Evolutionary conservation across 257 asterid genomes (phyloP).

Genomic region (Scutellaria galericulata): DNA sequence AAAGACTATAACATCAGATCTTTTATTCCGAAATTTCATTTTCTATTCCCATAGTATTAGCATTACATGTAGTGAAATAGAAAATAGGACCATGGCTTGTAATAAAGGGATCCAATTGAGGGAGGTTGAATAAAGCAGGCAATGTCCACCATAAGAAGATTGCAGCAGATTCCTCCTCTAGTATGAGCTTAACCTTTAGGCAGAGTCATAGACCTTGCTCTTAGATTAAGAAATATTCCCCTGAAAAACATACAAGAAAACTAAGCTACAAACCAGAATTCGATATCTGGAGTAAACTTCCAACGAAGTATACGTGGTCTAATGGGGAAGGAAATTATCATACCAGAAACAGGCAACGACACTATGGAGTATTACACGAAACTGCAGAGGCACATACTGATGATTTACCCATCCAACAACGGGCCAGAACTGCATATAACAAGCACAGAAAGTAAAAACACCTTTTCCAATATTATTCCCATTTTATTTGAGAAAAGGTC

Average conservation of each 20-base stretch:
- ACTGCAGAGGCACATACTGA: constrained; percentile 84
- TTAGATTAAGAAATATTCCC: constrained; percentile 90
- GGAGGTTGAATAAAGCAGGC: constrained; percentile 3
- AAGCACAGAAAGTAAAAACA: not conserved
- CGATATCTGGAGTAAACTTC: not conserved
- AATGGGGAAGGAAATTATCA: constrained; percentile 26
- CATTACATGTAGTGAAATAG: too few species aligned
- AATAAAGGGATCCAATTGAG: too few species aligned
- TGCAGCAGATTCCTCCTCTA: not conserved
- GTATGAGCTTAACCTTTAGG: constrained; percentile 47
- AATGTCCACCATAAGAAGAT: constrained; percentile 19
- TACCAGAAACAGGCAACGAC: constrained; percentile 87
- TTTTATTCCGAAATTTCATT: not conserved
- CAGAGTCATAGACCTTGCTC: constrained; percentile 66
- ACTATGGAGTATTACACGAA: constrained; percentile 87
- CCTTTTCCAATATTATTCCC: not conserved
- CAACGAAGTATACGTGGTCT: not conserved
- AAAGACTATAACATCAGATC: not conserved
- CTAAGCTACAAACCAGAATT: not conserved
- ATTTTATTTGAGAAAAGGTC: constrained; percentile 29
- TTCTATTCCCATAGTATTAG: too few species aligned
- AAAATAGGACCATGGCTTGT: not conserved
- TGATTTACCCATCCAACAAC: constrained; percentile 97
- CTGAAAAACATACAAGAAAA: constrained; percentile 44
- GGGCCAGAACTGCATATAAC: constrained; percentile 87